A percentile compares a stretch with the other conserved stretches of the same genome.
Conservation (phyloP, 2,329 filamentous ascomycete genomes). For the Knoxdaviesia capensis region DNA sequence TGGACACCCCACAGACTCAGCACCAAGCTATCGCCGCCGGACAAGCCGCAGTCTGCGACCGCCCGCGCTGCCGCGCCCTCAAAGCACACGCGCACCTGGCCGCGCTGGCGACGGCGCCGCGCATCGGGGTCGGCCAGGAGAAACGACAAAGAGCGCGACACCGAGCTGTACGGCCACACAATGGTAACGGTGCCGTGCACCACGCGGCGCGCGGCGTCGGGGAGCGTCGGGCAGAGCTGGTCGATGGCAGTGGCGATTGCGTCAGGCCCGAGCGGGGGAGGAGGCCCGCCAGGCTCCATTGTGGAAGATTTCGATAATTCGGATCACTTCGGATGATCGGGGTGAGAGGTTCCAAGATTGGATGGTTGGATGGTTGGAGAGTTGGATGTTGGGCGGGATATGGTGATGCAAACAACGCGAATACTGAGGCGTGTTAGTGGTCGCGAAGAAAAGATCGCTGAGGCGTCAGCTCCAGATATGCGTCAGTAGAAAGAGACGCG, state of each 20-base stretch:
- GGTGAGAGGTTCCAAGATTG: background rate
- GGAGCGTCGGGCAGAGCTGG: conserved; percentile 27
- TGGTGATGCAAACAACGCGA: no score
- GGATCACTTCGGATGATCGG: background rate
- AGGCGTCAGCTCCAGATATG: no score
- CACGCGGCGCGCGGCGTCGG: conserved; percentile 17
- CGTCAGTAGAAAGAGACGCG: no score
- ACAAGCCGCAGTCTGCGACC: conserved; percentile 44
- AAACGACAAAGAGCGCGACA: conserved; percentile 53
- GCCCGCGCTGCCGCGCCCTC: conserved; percentile 48
- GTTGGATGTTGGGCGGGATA: background rate
- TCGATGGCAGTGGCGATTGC: conserved; percentile 27
- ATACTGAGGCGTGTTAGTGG: no score
- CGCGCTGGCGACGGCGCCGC: conserved; percentile 52
- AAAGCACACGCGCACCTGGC: conserved; percentile 67
- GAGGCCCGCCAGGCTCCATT: no score
- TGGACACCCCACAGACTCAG: conserved; percentile 48
- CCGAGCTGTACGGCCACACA: conserved; percentile 78
- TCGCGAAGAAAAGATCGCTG: no score
- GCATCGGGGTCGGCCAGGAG: conserved; percentile 73
- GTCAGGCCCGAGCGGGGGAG: no score
- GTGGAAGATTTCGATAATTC: background rate
- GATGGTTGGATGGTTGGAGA: background rate
- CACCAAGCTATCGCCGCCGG: conserved; percentile 58
- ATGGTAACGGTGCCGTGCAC: conserved; percentile 62